Percentiles rank a stretch among this genome's conserved stretches.
These are phyloP conservation scores for Pelargonium cotyledonis DNA, from an alignment of 441 rosid species.

Conservation along the genomic window DNA sequence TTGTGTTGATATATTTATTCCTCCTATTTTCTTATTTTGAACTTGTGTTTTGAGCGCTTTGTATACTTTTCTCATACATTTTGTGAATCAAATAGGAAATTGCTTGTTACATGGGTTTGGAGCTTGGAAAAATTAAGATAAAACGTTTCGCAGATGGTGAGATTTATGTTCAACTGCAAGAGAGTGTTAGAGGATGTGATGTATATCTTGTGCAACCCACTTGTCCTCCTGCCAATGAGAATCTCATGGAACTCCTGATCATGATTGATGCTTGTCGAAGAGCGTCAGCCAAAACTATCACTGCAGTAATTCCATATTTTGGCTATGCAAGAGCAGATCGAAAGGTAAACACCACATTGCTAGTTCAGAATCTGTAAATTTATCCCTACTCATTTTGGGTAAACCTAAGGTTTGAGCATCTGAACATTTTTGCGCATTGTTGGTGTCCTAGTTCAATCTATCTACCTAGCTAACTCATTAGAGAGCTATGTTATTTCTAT, in stretches of 20 bases:
- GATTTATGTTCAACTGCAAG: slow-evolving; percentile 89
- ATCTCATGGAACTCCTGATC: slow-evolving; percentile 87
- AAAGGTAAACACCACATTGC: slow-evolving; percentile 42
- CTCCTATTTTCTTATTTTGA: not conserved
- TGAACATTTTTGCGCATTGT: not conserved
- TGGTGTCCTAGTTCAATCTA: not conserved
- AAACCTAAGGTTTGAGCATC: not conserved
- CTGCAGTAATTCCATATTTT: slow-evolving; percentile 96
- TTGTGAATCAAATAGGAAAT: slow-evolving; percentile 47
- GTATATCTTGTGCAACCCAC: slow-evolving; percentile 92
- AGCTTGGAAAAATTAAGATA: slow-evolving; percentile 81
- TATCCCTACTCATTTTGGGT: not conserved
- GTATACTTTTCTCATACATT: not conserved
- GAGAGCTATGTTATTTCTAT: too few relatives aligned
- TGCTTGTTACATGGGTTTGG: slow-evolving; percentile 87
- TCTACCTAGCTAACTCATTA: not conserved
- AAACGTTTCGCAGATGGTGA: slow-evolving; percentile 95
- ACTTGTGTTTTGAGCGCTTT: not conserved
- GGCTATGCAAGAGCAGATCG: slow-evolving; percentile 98
- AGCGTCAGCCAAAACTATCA: slow-evolving; percentile 89
- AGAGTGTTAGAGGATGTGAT: slow-evolving; percentile 94
- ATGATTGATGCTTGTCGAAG: slow-evolving; percentile 98
- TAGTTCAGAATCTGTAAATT: not conserved
- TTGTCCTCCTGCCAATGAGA: slow-evolving; percentile 95
- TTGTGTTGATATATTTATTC: not conserved